Conservation (phyloP, 495 filamentous ascomycete genomes). For the Cairneyella variabilis region DNA sequence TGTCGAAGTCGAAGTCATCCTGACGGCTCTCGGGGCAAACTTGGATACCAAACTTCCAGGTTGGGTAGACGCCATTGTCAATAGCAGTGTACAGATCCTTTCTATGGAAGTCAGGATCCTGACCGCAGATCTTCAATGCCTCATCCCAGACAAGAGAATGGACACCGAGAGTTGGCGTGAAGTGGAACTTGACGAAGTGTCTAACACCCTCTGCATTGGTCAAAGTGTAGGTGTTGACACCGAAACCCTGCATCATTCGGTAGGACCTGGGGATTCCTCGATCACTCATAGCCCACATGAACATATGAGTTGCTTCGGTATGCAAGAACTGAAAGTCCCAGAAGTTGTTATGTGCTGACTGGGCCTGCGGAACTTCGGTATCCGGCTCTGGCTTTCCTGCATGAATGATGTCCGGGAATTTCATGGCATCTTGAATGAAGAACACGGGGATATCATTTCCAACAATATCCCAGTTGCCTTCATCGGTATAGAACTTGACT, state of each 20-base stretch:
- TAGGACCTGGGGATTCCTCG: constrained; percentile 68
- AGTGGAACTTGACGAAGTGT: constrained; percentile 72
- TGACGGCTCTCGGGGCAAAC: constrained; percentile 65
- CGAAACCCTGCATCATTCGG: constrained; percentile 69
- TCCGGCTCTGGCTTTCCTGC: constrained; percentile 66
- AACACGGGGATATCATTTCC: constrained; percentile 75
- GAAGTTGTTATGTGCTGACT: constrained; percentile 69
- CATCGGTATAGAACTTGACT: constrained; percentile 69
- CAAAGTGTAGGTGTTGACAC: constrained; percentile 69
- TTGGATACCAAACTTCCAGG: constrained; percentile 72
- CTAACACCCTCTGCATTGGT: constrained; percentile 61
- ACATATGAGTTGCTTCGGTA: constrained; percentile 60
- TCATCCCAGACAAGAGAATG: constrained; percentile 73
- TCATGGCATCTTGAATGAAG: constrained; percentile 72
- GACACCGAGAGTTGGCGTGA: constrained; percentile 62
- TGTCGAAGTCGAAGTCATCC: constrained; percentile 65
- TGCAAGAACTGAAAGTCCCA: constrained; percentile 76
- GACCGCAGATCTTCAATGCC: constrained; percentile 60
- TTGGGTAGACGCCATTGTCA: constrained; percentile 57
- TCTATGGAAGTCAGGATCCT: constrained; percentile 68
- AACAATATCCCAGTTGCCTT: constrained; percentile 78
- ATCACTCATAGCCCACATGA: constrained; percentile 70
- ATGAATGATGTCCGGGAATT: constrained; percentile 72
- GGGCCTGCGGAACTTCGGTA: constrained; percentile 68
- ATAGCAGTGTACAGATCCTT: constrained; percentile 71